A percentile compares a stretch with the other conserved stretches of the same genome.
Evolutionary conservation across 2,329 filamentous ascomycete species (phyloP).

Genomic region (Zasmidium angulare): DNA sequence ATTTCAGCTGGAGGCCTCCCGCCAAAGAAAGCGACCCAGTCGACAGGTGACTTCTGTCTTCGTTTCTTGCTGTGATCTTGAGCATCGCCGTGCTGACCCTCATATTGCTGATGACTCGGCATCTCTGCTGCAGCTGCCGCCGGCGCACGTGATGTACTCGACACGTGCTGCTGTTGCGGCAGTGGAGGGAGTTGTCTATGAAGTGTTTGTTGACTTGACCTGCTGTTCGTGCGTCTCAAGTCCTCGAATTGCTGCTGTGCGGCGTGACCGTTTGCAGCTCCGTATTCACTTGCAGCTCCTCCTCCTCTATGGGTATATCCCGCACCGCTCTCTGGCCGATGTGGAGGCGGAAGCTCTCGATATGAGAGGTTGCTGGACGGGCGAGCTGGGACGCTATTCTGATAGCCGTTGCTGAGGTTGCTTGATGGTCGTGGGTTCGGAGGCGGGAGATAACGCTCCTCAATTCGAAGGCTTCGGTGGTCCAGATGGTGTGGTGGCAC

Average conservation of each 20-base stretch:
- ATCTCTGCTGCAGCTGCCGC: constrained; percentile 10
- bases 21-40: constrained; percentile 39
- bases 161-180: constrained; percentile 19
- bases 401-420: constrained; percentile 34
- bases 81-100: constrained; percentile 13
- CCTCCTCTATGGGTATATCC: constrained; percentile 28
- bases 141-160: constrained; percentile 26
- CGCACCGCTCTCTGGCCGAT: constrained; percentile 32
- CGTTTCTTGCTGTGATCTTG: constrained; percentile 23
- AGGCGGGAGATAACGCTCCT: constrained; percentile 34
- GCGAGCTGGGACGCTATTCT: constrained; percentile 32
- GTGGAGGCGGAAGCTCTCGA: constrained; percentile 29
- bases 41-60: constrained; percentile 30
- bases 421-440: constrained; percentile 34
- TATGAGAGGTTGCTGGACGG: constrained; percentile 34
- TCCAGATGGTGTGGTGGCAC: constrained; percentile 33
- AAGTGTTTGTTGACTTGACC: constrained; percentile 23
- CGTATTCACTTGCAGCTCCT: constrained; percentile 28
- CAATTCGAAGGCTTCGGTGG: constrained; percentile 31
- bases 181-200: constrained; percentile 23
- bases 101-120: constrained; percentile 10
- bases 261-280: constrained; percentile 20
- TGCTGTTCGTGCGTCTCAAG: constrained; percentile 28
- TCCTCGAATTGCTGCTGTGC: constrained; percentile 26
- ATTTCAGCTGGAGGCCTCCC: constrained; percentile 48